Evolutionary conservation across 75 land plant species (phyloP).

Genomic region (Cryptomeria japonica): DNA sequence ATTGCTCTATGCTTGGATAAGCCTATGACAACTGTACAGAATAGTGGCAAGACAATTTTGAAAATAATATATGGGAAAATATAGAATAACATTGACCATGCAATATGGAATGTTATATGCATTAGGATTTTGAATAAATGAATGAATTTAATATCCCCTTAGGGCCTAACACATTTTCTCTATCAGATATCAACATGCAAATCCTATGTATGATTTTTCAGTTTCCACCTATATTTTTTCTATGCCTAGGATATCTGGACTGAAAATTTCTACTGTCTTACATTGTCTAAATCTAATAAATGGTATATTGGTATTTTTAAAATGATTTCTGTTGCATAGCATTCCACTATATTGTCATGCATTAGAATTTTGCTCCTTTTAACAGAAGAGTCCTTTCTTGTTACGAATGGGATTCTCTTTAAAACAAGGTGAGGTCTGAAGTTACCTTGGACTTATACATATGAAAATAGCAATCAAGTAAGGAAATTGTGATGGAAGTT

Average conservation of each 20-base stretch:
- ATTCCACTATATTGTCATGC: background rate
- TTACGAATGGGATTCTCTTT: background rate
- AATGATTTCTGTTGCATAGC: background rate
- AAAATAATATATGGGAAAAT: background rate
- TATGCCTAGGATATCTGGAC: background rate
- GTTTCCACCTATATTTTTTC: background rate
- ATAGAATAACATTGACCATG: background rate
- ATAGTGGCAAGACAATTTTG: background rate
- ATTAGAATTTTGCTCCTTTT: background rate
- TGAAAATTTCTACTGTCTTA: background rate
- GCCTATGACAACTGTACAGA: background rate
- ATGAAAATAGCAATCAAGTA: background rate
- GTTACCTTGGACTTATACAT: background rate
- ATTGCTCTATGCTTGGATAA: background rate
- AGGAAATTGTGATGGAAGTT: background rate
- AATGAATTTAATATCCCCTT: background rate
- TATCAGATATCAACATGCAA: background rate
- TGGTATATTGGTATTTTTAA: background rate
- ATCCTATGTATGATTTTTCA: background rate
- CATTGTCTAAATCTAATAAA: background rate
- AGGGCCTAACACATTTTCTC: background rate
- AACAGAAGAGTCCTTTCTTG: background rate
- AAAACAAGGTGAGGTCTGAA: background rate
- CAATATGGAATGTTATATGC: background rate
- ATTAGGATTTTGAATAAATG: background rate